A percentile compares a stretch with the other conserved stretches of the same genome.
These are phyloP conservation scores for Blastobotrys persicus DNA, from an alignment of 1,139 yeast genomes.

Conservation along the genomic window DNA sequence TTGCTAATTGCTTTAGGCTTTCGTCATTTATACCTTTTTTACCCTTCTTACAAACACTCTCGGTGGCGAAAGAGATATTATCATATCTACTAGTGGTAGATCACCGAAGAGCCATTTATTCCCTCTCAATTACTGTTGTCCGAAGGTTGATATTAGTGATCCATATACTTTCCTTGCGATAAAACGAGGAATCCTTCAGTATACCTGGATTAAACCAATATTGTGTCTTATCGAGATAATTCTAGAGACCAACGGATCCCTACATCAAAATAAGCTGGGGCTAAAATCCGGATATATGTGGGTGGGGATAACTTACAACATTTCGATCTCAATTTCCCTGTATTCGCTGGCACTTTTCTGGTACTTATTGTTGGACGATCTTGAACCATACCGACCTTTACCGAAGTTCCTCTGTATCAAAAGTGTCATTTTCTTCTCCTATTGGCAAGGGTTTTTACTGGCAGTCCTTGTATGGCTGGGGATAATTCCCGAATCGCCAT, in stretches of 20 bases:
- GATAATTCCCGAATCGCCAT: conserved; percentile 39
- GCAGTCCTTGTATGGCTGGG: conserved; percentile 60
- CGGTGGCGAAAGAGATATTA: conserved; percentile 88
- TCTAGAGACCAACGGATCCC: conserved; percentile 50
- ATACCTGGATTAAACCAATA: conserved; percentile 91
- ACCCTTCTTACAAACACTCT: conserved; percentile 75
- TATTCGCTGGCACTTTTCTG: conserved; percentile 88
- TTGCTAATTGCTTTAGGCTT: conserved; percentile 54
- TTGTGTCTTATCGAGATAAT: conserved; percentile 58
- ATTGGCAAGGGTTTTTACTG: conserved; percentile 87
- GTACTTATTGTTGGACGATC: conserved; percentile 77
- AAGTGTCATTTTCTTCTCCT: conserved; percentile 88
- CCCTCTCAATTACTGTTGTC: conserved; percentile 59
- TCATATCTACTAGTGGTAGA: conserved; percentile 69
- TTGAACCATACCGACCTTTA: conserved; percentile 80
- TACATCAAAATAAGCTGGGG: conserved; percentile 48
- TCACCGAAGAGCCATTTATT: conserved; percentile 60
- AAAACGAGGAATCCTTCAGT: conserved; percentile 86
- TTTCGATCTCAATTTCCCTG: conserved; percentile 75
- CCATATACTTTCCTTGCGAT: conserved; percentile 73
- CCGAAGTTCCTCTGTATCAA: conserved; percentile 93
- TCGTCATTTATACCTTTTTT: conserved; percentile 91
- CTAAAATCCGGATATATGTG: conserved; percentile 55
- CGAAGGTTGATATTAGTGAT: conserved; percentile 77
- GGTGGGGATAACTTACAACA: conserved; percentile 69